phyloP scores from a whole-genome alignment of 208 protist species.

The Trichomonas tenax region DNA sequence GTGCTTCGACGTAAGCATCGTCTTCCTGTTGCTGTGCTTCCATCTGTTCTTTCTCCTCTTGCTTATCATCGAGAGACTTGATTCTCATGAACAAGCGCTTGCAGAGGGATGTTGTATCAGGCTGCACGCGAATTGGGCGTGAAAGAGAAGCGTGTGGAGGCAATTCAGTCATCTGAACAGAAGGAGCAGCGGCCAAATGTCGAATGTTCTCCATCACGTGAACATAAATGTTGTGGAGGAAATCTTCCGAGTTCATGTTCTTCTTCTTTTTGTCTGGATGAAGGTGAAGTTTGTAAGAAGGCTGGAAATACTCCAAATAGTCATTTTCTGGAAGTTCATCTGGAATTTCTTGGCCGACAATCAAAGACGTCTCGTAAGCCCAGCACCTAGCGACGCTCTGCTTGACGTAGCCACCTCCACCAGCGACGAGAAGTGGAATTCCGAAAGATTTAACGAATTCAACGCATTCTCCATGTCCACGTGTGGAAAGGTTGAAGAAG shows the following conservation, averaged over 20 bases:
- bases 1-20: neutral
- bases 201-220: neutral
- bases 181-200: neutral
- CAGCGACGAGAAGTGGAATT: constrained; percentile 3
- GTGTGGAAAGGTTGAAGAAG: constrained; percentile 75
- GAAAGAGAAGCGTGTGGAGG: neutral
- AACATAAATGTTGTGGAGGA: neutral
- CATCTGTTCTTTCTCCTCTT: neutral
- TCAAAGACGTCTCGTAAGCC: constrained; percentile 21
- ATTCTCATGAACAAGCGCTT: neutral
- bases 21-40: neutral
- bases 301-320: neutral
- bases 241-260: constrained; percentile 48
- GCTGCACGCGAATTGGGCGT: neutral
- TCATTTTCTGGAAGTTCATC: neutral
- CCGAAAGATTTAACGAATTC: neutral
- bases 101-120: neutral
- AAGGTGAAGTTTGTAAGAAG: constrained; percentile 47
- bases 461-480: constrained; percentile 71
- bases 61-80: neutral
- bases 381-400: constrained; percentile 20
- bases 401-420: constrained; percentile 23
- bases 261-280: constrained; percentile 47
- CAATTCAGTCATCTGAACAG: neutral
- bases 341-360: neutral